A percentile compares a stretch with the other conserved stretches of the same genome.
These are phyloP conservation scores for Pyrenula massariospora DNA, from an alignment of 495 filamentous ascomycete species.

Conservation along the genomic window DNA sequence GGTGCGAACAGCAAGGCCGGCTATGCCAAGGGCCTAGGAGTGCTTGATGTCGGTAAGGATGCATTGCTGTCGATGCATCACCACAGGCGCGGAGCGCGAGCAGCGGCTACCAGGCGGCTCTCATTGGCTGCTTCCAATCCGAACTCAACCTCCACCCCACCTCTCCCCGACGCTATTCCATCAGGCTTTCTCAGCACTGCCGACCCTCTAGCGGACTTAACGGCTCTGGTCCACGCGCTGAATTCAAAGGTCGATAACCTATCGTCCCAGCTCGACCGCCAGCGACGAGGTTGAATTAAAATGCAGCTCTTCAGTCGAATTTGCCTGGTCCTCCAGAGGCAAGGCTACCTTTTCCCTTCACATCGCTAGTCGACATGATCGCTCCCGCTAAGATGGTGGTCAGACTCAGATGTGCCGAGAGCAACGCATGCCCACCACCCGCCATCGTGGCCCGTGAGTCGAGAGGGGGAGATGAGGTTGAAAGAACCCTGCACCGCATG, in stretches of 20 bases:
- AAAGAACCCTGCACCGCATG: not conserved
- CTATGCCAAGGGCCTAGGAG: slow-evolving; percentile 16
- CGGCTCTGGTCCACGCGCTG: not conserved
- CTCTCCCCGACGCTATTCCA: not conserved
- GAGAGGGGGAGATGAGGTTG: not conserved
- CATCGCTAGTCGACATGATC: not conserved
- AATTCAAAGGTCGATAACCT: not conserved
- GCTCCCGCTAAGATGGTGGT: not conserved
- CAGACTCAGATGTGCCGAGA: not conserved
- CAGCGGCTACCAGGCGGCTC: not conserved
- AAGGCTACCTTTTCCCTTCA: not conserved
- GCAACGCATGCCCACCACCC: not conserved
- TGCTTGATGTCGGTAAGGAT: slow-evolving; percentile 17
- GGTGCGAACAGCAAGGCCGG: slow-evolving; percentile 12
- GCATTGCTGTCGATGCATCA: slow-evolving; percentile 14
- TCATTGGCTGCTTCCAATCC: not conserved
- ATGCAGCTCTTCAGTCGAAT: not conserved
- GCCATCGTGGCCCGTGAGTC: not conserved
- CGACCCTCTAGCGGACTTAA: not conserved
- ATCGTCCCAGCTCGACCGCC: not conserved
- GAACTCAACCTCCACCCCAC: not conserved
- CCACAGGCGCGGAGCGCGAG: not conserved
- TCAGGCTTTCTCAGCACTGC: not conserved
- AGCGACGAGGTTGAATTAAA: not conserved
- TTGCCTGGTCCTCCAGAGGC: not conserved